Percentiles rank a stretch among this genome's conserved stretches.
These are phyloP conservation scores for Acaromyces ingoldii DNA, from an alignment of 1,284 basidiomycete species.

Conservation along the genomic window DNA sequence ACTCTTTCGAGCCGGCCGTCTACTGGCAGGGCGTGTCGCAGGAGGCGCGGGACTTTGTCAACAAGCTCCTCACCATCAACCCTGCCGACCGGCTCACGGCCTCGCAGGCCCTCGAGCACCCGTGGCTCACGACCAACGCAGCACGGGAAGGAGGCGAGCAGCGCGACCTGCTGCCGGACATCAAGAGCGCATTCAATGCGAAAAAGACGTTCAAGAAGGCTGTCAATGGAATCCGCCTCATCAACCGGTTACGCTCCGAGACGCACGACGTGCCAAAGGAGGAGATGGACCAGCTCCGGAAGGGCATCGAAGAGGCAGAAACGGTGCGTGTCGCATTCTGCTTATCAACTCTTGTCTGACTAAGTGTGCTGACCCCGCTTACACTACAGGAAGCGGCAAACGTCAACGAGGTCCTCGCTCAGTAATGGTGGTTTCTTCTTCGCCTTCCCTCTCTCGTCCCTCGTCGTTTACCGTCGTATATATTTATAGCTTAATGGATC, in stretches of 20 bases:
- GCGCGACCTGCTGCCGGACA: slow-evolving; percentile 46
- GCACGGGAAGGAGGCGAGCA: slow-evolving; percentile 18
- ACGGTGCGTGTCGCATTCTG: background rate
- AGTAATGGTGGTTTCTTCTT: slow-evolving; percentile 5
- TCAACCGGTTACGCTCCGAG: slow-evolving; percentile 17
- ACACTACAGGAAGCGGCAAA: slow-evolving; percentile 15
- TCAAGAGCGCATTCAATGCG: slow-evolving; percentile 50
- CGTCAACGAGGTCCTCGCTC: slow-evolving; percentile 13
- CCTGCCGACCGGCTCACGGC: slow-evolving; percentile 39
- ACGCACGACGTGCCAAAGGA: slow-evolving; percentile 10
- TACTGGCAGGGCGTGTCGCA: slow-evolving; percentile 47
- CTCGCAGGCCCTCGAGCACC: slow-evolving; percentile 35
- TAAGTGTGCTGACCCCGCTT: background rate
- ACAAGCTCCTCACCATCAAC: slow-evolving; percentile 42
- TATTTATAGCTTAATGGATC: no score
- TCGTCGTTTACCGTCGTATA: no score
- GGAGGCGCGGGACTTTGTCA: slow-evolving; percentile 45
- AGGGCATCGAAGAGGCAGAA: slow-evolving; percentile 13
- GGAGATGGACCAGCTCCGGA: slow-evolving; percentile 10
- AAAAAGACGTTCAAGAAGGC: slow-evolving; percentile 47
- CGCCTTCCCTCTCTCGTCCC: no score
- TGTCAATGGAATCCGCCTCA: slow-evolving; percentile 42
- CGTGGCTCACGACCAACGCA: slow-evolving; percentile 28
- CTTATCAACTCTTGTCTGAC: background rate
- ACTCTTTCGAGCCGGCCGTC: slow-evolving; percentile 42